These are phyloP conservation scores for Zostera marina DNA, from an alignment of 116 monocot species.

Conservation along the genomic window DNA sequence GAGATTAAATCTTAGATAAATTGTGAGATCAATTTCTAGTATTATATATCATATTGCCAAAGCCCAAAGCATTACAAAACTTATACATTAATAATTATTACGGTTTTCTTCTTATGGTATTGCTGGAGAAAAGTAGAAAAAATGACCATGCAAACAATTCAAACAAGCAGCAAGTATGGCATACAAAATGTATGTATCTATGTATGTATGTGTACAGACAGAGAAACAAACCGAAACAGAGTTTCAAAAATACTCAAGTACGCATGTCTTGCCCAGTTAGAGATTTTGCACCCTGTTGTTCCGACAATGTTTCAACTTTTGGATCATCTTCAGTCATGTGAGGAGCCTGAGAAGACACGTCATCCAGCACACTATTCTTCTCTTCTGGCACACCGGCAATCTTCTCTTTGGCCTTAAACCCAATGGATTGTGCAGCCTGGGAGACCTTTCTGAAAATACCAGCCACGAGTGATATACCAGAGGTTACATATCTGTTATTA, in stretches of 20 bases:
- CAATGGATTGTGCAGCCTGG: slow-evolving; percentile 41
- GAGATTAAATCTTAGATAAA: too few species aligned
- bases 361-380: neutral
- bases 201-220: too few species aligned
- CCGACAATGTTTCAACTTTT: slow-evolving; percentile 8
- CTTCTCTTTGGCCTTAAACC: slow-evolving; percentile 58
- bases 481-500: slow-evolving; percentile 61
- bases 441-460: slow-evolving; percentile 54
- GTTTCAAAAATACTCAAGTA: too few species aligned
- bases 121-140: too few species aligned
- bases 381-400: slow-evolving; percentile 23
- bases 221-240: too few species aligned
- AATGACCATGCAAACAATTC: too few species aligned
- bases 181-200: too few species aligned
- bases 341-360: slow-evolving; percentile 8
- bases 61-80: too few species aligned
- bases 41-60: neutral
- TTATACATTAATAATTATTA: too few species aligned
- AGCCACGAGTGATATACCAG: slow-evolving; percentile 58
- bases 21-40: too few species aligned
- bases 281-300: slow-evolving; percentile 2
- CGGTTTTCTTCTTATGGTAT: too few species aligned
- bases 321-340: slow-evolving; percentile 5
- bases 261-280: neutral
- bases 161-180: too few species aligned